phyloP scores from a whole-genome alignment of 306 rosid genomes.

The Quercus gilva region DNA sequence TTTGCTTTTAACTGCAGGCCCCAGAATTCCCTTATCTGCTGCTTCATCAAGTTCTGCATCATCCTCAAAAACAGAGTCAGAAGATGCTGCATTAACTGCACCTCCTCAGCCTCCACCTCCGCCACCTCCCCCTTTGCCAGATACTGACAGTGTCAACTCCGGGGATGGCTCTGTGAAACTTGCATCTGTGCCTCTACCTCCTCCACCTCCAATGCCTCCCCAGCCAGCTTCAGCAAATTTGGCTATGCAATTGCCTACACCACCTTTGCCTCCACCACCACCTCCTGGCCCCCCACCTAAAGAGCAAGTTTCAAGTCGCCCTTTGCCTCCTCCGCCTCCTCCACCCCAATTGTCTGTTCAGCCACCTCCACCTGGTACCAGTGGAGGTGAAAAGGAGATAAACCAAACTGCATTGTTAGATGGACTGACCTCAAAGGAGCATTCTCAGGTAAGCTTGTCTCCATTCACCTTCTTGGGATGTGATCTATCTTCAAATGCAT shows the following conservation, averaged over 20 bases:
- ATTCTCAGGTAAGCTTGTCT: conserved; percentile 50
- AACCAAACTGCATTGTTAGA: conserved; percentile 53
- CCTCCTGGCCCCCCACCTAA: conserved; percentile 96
- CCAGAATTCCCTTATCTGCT: conserved; percentile 84
- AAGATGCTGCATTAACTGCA: conserved; percentile 55
- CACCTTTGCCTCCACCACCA: conserved; percentile 95
- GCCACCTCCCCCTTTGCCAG: conserved; percentile 70
- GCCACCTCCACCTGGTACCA: conserved; percentile 71
- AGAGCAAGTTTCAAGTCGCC: conserved; percentile 55
- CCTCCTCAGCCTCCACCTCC: conserved; percentile 69
- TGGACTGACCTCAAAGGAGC: conserved; percentile 56
- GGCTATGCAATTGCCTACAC: conserved; percentile 65
- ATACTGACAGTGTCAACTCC: conserved; percentile 36
- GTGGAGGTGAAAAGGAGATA: conserved; percentile 53
- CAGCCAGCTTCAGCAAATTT: conserved; percentile 56
- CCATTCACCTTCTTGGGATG: conserved; percentile 9
- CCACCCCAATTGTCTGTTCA: conserved; percentile 60
- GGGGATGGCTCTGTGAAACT: conserved; percentile 63
- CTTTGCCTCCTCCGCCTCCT: conserved; percentile 75
- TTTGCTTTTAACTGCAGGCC: conserved; percentile 57
- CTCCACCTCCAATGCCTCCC: conserved; percentile 97
- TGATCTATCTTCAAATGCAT: conserved; percentile 13
- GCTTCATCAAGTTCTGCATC: conserved; percentile 87
- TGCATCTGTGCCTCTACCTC: conserved; percentile 85
- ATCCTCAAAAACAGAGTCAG: conserved; percentile 61